Conservation (phyloP, 495 filamentous ascomycete species). For the Podospora bellae-mahoneyi region DNA sequence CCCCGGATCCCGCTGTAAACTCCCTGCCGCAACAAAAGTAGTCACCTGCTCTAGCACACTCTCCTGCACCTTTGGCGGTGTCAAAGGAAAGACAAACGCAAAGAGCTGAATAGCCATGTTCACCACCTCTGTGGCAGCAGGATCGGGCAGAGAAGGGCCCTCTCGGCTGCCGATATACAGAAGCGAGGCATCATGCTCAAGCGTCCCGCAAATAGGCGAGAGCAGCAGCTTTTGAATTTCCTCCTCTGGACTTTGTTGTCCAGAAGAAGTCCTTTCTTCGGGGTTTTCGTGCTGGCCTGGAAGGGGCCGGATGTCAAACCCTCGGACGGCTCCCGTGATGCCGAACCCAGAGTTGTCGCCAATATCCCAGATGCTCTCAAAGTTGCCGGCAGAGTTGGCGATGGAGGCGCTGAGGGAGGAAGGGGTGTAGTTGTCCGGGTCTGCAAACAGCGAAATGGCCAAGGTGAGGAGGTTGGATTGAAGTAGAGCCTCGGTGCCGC, state of each 20-base stretch:
- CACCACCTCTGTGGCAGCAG: conserved; percentile 87
- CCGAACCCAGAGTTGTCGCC: conserved; percentile 94
- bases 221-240: conserved; percentile 64
- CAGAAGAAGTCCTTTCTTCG: conserved; percentile 56
- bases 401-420: conserved; percentile 88
- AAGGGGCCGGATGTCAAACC: conserved; percentile 67
- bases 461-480: conserved; percentile 93
- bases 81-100: conserved; percentile 81
- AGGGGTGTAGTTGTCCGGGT: conserved; percentile 81
- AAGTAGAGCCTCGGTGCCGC: conserved; percentile 75
- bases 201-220: conserved; percentile 75
- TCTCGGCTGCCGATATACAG: conserved; percentile 62
- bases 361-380: conserved; percentile 92
- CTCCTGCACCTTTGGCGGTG: conserved; percentile 87
- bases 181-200: conserved; percentile 84
- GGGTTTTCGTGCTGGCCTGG: conserved; percentile 65
- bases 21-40: conserved; percentile 74
- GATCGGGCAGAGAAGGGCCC: conserved; percentile 58
- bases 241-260: conserved; percentile 61
- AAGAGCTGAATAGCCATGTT: conserved; percentile 92
- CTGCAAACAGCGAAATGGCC: conserved; percentile 86
- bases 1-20: conserved; percentile 79
- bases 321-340: conserved; percentile 76
- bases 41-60: conserved; percentile 91
- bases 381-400: conserved; percentile 81